phyloP scores from a whole-genome alignment of 768 basidiomycete genomes.

The Podaxis sp. region DNA sequence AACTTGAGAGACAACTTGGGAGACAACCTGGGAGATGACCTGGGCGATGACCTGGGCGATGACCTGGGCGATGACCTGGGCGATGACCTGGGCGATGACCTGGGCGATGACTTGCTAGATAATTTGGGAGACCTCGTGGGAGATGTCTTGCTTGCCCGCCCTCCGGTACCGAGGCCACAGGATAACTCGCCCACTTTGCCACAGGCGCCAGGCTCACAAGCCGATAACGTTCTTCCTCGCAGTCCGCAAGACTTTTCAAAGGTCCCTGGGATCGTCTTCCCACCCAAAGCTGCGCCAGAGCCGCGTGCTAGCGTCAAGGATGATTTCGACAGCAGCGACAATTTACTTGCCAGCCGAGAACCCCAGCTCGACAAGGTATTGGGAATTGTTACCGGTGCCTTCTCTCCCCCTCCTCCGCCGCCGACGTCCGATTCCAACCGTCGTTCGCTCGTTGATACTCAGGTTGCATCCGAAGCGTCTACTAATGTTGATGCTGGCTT shows the following conservation, averaged over 20 bases:
- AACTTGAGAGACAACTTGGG: too few species aligned
- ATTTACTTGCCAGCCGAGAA: background rate
- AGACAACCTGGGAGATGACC: too few species aligned
- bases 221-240: background rate
- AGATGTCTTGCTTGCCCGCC: background rate
- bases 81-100: too few species aligned
- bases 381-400: background rate
- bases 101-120: too few species aligned
- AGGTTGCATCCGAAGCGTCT: background rate
- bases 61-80: too few species aligned
- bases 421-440: background rate
- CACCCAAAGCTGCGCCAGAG: background rate
- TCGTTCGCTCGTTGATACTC: background rate
- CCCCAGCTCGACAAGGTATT: background rate
- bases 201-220: too few species aligned
- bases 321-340: background rate
- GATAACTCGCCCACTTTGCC: background rate
- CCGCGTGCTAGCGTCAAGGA: background rate
- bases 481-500: background rate
- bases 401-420: background rate
- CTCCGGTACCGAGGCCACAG: background rate
- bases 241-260: background rate
- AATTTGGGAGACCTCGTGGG: background rate
- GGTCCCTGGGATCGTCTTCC: background rate
- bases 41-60: too few species aligned